Base-by-base conservation (phyloP, 2,329 filamentous ascomycete species). In the Juglanconis sp. region DNA sequence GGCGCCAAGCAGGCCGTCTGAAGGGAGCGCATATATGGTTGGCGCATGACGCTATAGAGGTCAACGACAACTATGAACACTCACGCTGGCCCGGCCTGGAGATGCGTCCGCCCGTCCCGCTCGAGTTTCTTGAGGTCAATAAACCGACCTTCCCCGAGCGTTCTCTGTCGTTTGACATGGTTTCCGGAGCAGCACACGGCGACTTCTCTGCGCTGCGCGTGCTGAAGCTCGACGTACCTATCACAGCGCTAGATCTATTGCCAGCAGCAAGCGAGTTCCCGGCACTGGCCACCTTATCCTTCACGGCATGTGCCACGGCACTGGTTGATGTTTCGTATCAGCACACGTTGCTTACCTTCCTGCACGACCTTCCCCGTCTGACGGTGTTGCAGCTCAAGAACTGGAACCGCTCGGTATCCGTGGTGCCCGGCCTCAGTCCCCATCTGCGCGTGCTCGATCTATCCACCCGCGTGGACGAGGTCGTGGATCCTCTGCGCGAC, bases 121-220 rank as follows among this genome's bases (percentile, higher is more conserved):
- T 40, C 8, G 44, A 56, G n/a, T n/a, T 31, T 11, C 13, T 60
- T 32, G 46, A 60, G 30, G 5, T 51, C n/a, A 38, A 38, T 10
- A 17, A 15, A 15, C 42, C 42, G 15, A 15, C 13, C 3, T 34
- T 46, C 8, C 17, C 44, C 44, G 17, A 30, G 4, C 3, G 13
- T 4, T 3, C 44, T 15, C n/a, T 48, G 31, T n/a, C 36, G 2
- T 42, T 44, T 8, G 13, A 10, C 13, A 3, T 31, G 6, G 46
- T 38, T 24, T 11, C 6, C 44, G 24, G 24, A 31, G 31, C 47
- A n/a, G 58, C 48, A 4, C 11, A n/a, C 40, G 51, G 36, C 35
- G 31, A 63, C 49, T 57, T 58, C 35, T 58, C 58, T 13, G 49
- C 59, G 8, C 48, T 63, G 13, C 48, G 42, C 8, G 55, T 44